Conservation (phyloP, 495 filamentous ascomycete species). For the Penicillium riverlandense region DNA sequence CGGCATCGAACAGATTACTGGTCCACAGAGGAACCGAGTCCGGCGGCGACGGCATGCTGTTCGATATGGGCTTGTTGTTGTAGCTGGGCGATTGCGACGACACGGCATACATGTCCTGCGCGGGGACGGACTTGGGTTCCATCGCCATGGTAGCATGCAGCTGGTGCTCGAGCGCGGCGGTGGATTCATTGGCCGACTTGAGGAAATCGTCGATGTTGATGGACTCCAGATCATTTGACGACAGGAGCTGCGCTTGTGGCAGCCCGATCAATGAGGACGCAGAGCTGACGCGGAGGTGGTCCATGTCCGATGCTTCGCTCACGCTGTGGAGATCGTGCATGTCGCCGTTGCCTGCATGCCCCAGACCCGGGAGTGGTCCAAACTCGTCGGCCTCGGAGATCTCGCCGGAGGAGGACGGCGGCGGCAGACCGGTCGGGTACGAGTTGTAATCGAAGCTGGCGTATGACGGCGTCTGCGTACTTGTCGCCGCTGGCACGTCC, state of each 20-base stretch:
- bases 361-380: slow-evolving; percentile 31
- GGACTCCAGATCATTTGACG: slow-evolving; percentile 47
- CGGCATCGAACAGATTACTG: slow-evolving; percentile 26
- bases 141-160: slow-evolving; percentile 38
- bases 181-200: slow-evolving; percentile 42
- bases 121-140: slow-evolving; percentile 28
- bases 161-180: slow-evolving; percentile 39
- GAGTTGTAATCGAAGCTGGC: slow-evolving; percentile 58
- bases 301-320: slow-evolving; percentile 48
- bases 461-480: slow-evolving; percentile 64
- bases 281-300: slow-evolving; percentile 45
- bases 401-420: slow-evolving; percentile 68
- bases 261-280: slow-evolving; percentile 48
- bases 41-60: slow-evolving; percentile 17
- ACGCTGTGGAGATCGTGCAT: slow-evolving; percentile 41
- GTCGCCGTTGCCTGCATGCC: slow-evolving; percentile 20
- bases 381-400: slow-evolving; percentile 69
- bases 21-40: slow-evolving; percentile 34
- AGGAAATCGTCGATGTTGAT: slow-evolving; percentile 61
- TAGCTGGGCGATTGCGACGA: slow-evolving; percentile 17
- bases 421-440: slow-evolving; percentile 37
- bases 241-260: slow-evolving; percentile 43
- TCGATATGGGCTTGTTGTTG: slow-evolving; percentile 20
- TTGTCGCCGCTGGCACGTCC: slow-evolving; percentile 53
- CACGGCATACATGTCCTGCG: slow-evolving; percentile 28